phyloP scores from a whole-genome alignment of 345 rosid genomes.

The Sapria himalayana region DNA sequence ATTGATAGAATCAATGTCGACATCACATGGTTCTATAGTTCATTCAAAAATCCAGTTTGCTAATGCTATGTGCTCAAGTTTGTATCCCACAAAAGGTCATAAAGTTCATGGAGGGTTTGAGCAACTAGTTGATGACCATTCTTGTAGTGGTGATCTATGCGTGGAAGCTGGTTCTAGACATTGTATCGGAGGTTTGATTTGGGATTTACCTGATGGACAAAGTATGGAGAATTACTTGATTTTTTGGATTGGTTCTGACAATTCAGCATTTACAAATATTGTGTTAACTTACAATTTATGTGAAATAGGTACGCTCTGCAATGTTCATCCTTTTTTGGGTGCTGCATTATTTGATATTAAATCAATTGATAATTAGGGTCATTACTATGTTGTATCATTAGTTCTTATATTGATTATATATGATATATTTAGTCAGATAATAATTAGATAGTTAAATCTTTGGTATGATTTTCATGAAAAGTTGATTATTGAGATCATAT shows the following conservation, averaged over 20 bases:
- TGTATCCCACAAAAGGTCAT: conserved; percentile 25
- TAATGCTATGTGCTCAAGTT: conserved; percentile 27
- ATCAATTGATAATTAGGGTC: no score
- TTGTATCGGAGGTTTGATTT: conserved; percentile 52
- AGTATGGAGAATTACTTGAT: conserved; percentile 52
- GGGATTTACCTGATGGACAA: conserved; percentile 41
- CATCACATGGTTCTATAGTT: conserved; percentile 7
- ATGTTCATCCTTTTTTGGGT: conserved; percentile 1
- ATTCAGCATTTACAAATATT: conserved; percentile 63
- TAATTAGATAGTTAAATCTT: no score
- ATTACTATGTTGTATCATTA: no score
- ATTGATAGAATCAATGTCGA: conserved; percentile 13
- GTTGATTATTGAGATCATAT: no score
- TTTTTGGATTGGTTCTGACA: conserved; percentile 60
- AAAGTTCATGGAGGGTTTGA: conserved; percentile 12
- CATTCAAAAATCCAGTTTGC: conserved; percentile 25
- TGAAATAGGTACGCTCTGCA: conserved; percentile 42
- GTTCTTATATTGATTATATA: no score
- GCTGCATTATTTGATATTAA: no score
- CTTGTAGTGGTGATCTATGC: conserved; percentile 11
- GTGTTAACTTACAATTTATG: conserved; percentile 64
- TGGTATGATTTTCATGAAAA: no score
- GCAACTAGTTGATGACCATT: conserved; percentile 8
- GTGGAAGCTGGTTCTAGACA: conserved; percentile 13
- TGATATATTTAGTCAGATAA: no score